Conservation (phyloP, 805 yeast genomes). For the Saccharomycopsis javanensis region DNA sequence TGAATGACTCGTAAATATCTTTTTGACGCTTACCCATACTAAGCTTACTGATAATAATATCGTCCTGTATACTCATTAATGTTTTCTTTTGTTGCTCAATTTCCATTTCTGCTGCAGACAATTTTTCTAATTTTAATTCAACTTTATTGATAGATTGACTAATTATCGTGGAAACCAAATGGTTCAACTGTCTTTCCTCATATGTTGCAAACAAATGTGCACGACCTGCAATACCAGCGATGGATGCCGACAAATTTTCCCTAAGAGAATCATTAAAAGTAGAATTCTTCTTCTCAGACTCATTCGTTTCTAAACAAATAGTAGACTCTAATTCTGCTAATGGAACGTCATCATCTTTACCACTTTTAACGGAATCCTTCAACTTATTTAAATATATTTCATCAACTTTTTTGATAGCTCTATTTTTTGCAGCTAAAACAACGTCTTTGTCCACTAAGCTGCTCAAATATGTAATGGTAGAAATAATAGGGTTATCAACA, state of each 20-base stretch:
- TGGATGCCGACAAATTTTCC: constrained; percentile 58
- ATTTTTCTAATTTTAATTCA: constrained; percentile 50
- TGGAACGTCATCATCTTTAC: constrained; percentile 13
- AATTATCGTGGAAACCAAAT: constrained; percentile 44
- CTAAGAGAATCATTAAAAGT: constrained; percentile 26
- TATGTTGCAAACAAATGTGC: constrained; percentile 69
- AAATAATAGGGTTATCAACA: constrained; percentile 86
- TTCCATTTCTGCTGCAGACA: constrained; percentile 54
- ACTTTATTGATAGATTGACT: constrained; percentile 55
- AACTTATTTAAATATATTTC: constrained; percentile 19
- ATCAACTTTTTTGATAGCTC: constrained; percentile 19
- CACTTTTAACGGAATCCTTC: constrained; percentile 16
- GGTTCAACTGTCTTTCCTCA: constrained; percentile 71
- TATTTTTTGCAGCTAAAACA: constrained; percentile 23
- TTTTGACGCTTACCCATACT: constrained; percentile 52
- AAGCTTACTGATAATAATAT: constrained; percentile 53
- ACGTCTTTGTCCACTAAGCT: constrained; percentile 78
- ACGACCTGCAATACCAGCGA: constrained; percentile 71
- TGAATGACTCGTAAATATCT: background rate
- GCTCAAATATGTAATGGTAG: constrained; percentile 83
- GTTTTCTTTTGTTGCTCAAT: constrained; percentile 55
- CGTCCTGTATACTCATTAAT: constrained; percentile 54
- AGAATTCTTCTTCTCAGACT: background rate
- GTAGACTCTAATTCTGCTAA: constrained; percentile 17
- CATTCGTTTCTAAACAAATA: constrained; percentile 12